Evolutionary conservation across 257 asterid species (phyloP).

Genomic region (Paulownia fortunei): DNA sequence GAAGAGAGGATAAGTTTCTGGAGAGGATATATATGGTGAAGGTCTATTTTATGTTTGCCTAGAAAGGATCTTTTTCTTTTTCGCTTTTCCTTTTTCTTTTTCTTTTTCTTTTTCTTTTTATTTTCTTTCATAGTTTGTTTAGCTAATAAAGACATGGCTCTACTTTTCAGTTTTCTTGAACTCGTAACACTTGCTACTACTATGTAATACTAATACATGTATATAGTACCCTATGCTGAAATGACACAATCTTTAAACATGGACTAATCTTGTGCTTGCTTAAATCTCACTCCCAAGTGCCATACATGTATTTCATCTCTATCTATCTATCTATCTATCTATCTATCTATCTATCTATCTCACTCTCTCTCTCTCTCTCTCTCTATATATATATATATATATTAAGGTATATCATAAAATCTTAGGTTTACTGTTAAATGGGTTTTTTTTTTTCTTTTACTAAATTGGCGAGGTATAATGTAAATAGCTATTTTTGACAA

Average conservation of each 20-base stretch:
- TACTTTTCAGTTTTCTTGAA: slow-evolving; percentile 57
- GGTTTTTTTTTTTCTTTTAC: too few species aligned
- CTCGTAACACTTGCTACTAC: slow-evolving; percentile 36
- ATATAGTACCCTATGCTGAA: background rate
- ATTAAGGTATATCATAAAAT: too few species aligned
- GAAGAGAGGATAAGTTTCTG: slow-evolving; percentile 60
- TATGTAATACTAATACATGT: background rate
- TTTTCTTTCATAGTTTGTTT: slow-evolving; percentile 33
- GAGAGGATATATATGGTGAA: slow-evolving; percentile 58
- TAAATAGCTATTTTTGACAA: too few species aligned
- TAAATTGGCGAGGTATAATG: too few species aligned
- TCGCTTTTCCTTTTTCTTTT: too few species aligned
- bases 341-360: too few species aligned
- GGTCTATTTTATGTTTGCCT: slow-evolving; percentile 29
- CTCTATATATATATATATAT: too few species aligned
- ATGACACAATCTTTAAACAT: slow-evolving; percentile 20
- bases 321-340: too few species aligned
- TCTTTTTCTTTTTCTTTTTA: background rate
- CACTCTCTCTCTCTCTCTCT: too few species aligned
- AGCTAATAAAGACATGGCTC: slow-evolving; percentile 61
- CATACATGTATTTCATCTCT: background rate
- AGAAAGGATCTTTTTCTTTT: slow-evolving; percentile 40
- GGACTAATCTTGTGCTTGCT: slow-evolving; percentile 22
- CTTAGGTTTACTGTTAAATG: too few species aligned
- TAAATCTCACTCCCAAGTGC: slow-evolving; percentile 10